These are phyloP conservation scores for Anastatica hierochuntica DNA, from an alignment of 345 rosid species.

Conservation along the genomic window DNA sequence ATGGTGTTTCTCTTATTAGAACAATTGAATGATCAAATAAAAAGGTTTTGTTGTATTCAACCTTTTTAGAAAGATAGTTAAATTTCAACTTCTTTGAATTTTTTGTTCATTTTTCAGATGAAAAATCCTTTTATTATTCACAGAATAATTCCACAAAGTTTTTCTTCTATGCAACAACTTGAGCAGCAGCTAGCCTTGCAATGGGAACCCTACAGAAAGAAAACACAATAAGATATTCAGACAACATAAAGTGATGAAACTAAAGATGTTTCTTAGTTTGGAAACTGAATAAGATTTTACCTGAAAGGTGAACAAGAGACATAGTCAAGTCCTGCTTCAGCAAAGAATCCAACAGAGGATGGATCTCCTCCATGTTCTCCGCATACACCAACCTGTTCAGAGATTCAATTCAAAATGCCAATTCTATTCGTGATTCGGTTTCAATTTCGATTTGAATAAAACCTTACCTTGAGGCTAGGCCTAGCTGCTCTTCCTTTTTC, in stretches of 20 bases:
- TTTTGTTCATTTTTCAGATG: neutral
- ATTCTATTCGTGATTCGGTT: neutral
- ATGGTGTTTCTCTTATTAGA: neutral
- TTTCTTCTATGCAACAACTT: constrained; percentile 42
- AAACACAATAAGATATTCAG: no score
- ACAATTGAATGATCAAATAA: constrained; percentile 2
- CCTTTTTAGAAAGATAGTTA: neutral
- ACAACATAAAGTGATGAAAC: no score
- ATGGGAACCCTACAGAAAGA: constrained; percentile 54
- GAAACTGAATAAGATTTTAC: neutral
- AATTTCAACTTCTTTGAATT: neutral
- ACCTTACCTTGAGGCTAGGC: constrained; percentile 69
- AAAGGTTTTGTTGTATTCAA: neutral
- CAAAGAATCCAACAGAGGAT: constrained; percentile 80
- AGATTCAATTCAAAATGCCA: neutral
- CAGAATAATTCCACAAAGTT: neutral
- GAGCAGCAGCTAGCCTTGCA: constrained; percentile 96
- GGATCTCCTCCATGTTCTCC: constrained; percentile 99
- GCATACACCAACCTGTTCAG: constrained; percentile 68
- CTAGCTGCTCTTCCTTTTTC: constrained; percentile 74
- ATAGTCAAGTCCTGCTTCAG: constrained; percentile 81
- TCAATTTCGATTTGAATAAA: neutral
- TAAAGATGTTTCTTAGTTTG: neutral
- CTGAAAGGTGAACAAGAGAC: constrained; percentile 98
- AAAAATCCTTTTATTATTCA: constrained; percentile 10